These are phyloP conservation scores for Paramecium bursaria DNA, from an alignment of 73 alveolate species.

Conservation along the genomic window DNA sequence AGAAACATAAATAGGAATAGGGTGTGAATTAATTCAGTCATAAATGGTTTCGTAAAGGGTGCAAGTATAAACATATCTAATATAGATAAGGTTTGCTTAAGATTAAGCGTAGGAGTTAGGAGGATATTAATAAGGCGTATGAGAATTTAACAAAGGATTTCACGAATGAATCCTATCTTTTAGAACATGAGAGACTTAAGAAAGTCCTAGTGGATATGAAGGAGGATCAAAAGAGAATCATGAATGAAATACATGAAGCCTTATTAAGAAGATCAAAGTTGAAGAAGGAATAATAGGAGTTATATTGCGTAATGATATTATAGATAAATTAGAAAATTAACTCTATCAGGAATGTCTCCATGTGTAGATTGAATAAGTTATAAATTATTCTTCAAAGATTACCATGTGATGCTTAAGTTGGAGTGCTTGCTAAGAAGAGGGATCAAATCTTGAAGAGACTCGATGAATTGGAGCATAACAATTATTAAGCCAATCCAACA, in stretches of 20 bases:
- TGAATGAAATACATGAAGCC: constrained; percentile 6
- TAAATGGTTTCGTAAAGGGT: neutral
- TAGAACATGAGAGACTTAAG: constrained; percentile 26
- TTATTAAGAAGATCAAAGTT: neutral
- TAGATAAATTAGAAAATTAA: neutral
- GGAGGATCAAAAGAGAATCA: neutral
- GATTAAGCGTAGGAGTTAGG: constrained; percentile 17
- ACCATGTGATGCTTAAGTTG: constrained; percentile 16
- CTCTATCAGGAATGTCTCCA: neutral
- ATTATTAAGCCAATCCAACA: too few species aligned
- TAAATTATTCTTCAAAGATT: neutral
- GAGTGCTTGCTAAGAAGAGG: constrained; percentile 9
- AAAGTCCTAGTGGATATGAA: neutral
- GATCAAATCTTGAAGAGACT: constrained; percentile 1
- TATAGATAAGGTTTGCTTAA: constrained; percentile 1
- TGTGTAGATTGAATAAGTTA: constrained; percentile 7
- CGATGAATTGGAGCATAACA: neutral
- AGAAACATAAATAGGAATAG: neutral
- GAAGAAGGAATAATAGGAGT: too few species aligned
- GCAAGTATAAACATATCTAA: neutral
- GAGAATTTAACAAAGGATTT: constrained; percentile 18
- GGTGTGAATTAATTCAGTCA: neutral
- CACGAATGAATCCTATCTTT: constrained; percentile 8
- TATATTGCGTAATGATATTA: too few species aligned
- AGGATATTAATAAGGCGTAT: constrained; percentile 10